Base-by-base conservation (phyloP, 176 grass and related monocot genomes). In the Alloteropsis semialata region DNA sequence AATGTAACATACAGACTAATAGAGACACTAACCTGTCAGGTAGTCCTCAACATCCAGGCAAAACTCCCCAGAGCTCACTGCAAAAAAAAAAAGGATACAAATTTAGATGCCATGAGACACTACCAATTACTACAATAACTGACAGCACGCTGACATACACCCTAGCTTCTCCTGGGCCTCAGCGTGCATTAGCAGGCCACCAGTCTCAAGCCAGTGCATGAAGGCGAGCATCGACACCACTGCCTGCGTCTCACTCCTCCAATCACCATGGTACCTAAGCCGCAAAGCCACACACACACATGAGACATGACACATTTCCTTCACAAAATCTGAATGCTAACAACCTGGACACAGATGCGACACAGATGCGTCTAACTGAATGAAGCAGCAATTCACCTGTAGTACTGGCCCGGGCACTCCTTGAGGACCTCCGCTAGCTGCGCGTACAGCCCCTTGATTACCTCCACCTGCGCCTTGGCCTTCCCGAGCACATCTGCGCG, bases 31-130 rank as follows among this genome's bases (percentile, higher is more conserved):
- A 98, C 96, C 92, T 28, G 81, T 93, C 42, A 98, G 87, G 69
- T 98, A 98, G 87, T 95, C 96, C 88, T 98, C 96, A 88, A 95
- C 67, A 84, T 95, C 93, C 24, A 98, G 87, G 77, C 87, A 60
- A 90, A 98, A 98, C 36, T 98, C 92, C 46, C 82, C 87, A 29
- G 89, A 89, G 79, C 74, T 72, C 89, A 98, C 96, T 98, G 80
- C 48, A 98, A 63, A 90, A 10, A 36, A 18, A 59, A 78, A 13
- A 59, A 59, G n/a, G n/a, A n/a, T 7, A 37, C 42, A 65, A 51
- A 66, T 51, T 87, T 76, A 84, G 69, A 2, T 74, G 18, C 0
- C 10, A 8, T 84, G 33, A 48, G 30, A 56, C 34, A 32, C 32
- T 44, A 72, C 1, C 8, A 72, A 50, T 49, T 24, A 39, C 72